phyloP scores from a whole-genome alignment of 257 asterid species.

The Petunia secreta region DNA sequence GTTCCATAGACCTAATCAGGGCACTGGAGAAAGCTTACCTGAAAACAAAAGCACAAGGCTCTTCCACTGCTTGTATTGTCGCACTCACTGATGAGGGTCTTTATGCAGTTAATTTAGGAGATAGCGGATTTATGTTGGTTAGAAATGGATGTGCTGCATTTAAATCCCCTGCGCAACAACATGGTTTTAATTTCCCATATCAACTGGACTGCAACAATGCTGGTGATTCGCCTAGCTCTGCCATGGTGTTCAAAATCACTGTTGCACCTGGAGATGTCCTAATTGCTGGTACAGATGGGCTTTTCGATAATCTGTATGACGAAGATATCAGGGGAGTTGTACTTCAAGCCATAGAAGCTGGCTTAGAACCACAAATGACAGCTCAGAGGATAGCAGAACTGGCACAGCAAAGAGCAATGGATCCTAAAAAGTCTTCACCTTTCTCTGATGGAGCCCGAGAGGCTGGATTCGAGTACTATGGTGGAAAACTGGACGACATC shows the following conservation, averaged over 20 bases:
- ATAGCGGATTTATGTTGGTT: slow-evolving; percentile 31
- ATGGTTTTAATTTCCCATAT: slow-evolving; percentile 22
- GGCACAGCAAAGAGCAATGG: slow-evolving; percentile 31
- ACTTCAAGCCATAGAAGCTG: slow-evolving; percentile 22
- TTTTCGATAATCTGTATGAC: slow-evolving; percentile 29
- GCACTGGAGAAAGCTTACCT: slow-evolving; percentile 16
- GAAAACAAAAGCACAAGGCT: slow-evolving; percentile 25
- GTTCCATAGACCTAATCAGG: slow-evolving; percentile 18
- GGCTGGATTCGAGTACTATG: slow-evolving; percentile 27
- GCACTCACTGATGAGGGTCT: slow-evolving; percentile 19
- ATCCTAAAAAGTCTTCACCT: slow-evolving; percentile 16
- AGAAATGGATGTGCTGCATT: slow-evolving; percentile 18
- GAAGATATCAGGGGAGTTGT: slow-evolving; percentile 26
- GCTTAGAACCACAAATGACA: slow-evolving; percentile 30
- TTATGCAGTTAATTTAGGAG: slow-evolving; percentile 28
- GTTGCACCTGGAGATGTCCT: slow-evolving; percentile 30
- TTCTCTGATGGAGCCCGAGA: slow-evolving; percentile 28
- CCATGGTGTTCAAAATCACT: slow-evolving; percentile 23
- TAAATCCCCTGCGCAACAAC: slow-evolving; percentile 31
- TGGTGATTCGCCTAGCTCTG: slow-evolving; percentile 19
- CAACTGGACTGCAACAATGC: slow-evolving; percentile 26
- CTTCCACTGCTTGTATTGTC: slow-evolving; percentile 29
- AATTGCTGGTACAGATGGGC: slow-evolving; percentile 32
- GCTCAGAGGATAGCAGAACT: slow-evolving; percentile 31
- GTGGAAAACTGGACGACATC: slow-evolving; percentile 34